Base-by-base conservation (phyloP, 768 basidiomycete species). In the Lactarius sanguifluus region DNA sequence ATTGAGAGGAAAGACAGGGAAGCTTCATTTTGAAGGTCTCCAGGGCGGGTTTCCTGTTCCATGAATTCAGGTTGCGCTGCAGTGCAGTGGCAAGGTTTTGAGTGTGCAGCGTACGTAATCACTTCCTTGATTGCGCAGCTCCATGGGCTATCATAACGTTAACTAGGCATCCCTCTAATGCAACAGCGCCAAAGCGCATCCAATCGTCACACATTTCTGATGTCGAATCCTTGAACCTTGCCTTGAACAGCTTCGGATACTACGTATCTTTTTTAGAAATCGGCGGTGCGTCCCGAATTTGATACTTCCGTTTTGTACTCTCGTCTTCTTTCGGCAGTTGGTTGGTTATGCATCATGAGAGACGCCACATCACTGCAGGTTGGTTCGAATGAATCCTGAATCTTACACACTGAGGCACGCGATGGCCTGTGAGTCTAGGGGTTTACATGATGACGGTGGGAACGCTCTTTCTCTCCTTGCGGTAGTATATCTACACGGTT, bases 231-330 rank as follows among this genome's bases (percentile, higher is more conserved):
- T 54, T 47, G n/a, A n/a, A n/a, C n/a, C n/a, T n/a, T n/a, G n/a
- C n/a, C n/a, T n/a, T n/a, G 20, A 32, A 32, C 38, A 71, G 68
- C 23, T 62, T 61, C 32, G 68, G 68, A 18, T 58, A 57, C 40
- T 71, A 71, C n/a, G 38, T 69, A 2, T 66, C 70, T 36, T 25
- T 71, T 28, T 47, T 69, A 5, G 69, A 71, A 57, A 41, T 71
- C 25, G 70, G 70, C 40, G 36, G 68, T 71, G 38, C 52, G 70
- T 59, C 28, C 18, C 23, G 47, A 34, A 62, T 38, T 50, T 54
- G 36, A 57, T 5, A n/a, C 23, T 34, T 20, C 1, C 32, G 20
- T 43, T 38, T 15, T 30, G 23, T 9, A 43, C 32, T 36, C 56
- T 43, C 45, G 30, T 32, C 15, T 18, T 16, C 30, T 57, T 13